Percentiles rank a stretch among this genome's conserved stretches.
phyloP scores from a whole-genome alignment of 306 rosid species.

The Adenanthera pavonina region DNA sequence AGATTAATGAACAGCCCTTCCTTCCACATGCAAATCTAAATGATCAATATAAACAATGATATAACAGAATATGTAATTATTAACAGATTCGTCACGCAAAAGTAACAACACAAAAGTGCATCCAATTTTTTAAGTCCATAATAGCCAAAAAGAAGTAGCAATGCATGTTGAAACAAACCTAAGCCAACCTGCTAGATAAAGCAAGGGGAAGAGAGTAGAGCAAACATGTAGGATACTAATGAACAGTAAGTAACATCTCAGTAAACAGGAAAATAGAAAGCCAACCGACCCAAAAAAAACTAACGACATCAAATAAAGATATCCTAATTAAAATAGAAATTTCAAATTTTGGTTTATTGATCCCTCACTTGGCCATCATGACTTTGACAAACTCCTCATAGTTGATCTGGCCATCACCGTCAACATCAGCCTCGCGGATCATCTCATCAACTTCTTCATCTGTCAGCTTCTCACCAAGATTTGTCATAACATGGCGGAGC shows the following conservation, averaged over 20 bases:
- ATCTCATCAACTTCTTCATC: conserved; percentile 64
- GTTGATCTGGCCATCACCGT: conserved; percentile 65
- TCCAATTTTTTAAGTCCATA: conserved; percentile 39
- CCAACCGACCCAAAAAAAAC: conserved; percentile 43
- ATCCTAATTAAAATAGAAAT: conserved; percentile 42
- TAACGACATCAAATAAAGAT: conserved; percentile 40
- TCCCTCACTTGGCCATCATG: conserved; percentile 62
- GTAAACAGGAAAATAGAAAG: conserved; percentile 39
- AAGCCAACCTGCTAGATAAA: conserved; percentile 30
- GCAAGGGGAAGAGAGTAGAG: conserved; percentile 24
- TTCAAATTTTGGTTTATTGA: conserved; percentile 24
- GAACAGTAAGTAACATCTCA: conserved; percentile 36
- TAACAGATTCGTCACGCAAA: conserved; percentile 27
- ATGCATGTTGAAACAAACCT: conserved; percentile 20
- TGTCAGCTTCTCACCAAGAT: conserved; percentile 67
- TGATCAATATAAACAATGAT: neutral
- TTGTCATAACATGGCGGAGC: conserved; percentile 65
- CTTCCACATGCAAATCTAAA: neutral
- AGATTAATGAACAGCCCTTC: neutral
- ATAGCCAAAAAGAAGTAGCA: conserved; percentile 19
- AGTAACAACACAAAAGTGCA: conserved; percentile 32
- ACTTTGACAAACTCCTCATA: conserved; percentile 64
- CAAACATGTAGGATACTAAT: conserved; percentile 44
- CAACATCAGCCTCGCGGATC: conserved; percentile 68
- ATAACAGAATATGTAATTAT: conserved; percentile 6